A percentile compares a stretch with the other conserved stretches of the same genome.
phyloP scores from a whole-genome alignment of 306 rosid species.

The Cicer pinnatifidum region DNA sequence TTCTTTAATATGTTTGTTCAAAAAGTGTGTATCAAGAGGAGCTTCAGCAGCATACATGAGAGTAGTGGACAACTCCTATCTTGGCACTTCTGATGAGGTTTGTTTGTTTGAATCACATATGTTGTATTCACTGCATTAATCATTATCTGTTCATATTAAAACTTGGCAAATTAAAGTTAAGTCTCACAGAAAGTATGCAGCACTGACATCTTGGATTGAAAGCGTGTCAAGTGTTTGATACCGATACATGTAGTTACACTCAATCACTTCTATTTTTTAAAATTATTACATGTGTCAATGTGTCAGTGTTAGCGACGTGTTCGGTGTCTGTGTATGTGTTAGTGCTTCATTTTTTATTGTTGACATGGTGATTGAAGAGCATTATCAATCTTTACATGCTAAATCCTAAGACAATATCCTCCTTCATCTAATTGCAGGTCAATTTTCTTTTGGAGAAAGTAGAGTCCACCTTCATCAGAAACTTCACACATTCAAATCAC shows the following conservation, averaged over 20 bases:
- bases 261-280: too few species aligned
- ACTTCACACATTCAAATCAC: slow-evolving; percentile 60
- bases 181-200: too few species aligned
- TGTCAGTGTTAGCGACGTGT: too few species aligned
- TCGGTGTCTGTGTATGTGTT: too few species aligned
- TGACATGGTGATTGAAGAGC: slow-evolving; percentile 50
- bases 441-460: slow-evolving; percentile 60
- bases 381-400: slow-evolving; percentile 57
- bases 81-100: slow-evolving; percentile 76
- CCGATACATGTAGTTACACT: too few species aligned
- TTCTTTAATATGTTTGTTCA: slow-evolving; percentile 17
- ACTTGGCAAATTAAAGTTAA: too few species aligned
- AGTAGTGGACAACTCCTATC: slow-evolving; percentile 67
- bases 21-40: slow-evolving; percentile 64
- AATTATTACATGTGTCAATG: too few species aligned
- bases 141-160: background rate
- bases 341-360: slow-evolving; percentile 45
- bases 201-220: too few species aligned
- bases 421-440: slow-evolving; percentile 46
- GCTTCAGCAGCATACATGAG: slow-evolving; percentile 65
- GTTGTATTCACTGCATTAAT: slow-evolving; percentile 16
- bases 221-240: too few species aligned
- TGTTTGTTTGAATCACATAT: slow-evolving; percentile 47
- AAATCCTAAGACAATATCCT: too few species aligned
- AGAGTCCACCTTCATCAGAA: slow-evolving; percentile 62